Conservation (phyloP, 2,329 filamentous ascomycete genomes). For the Alternaria postmessia region DNA sequence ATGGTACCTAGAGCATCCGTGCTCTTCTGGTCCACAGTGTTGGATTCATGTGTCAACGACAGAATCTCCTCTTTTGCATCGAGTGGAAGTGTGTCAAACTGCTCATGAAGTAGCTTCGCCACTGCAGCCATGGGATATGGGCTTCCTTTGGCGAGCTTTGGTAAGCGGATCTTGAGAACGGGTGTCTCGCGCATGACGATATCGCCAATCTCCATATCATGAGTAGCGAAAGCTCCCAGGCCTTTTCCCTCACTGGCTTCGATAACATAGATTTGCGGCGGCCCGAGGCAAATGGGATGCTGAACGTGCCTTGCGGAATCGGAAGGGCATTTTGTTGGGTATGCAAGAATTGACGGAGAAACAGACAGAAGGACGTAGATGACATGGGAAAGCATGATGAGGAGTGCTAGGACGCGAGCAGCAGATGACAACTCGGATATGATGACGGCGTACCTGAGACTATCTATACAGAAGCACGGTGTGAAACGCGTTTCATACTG, state of each 20-base stretch:
- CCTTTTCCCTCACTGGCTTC: conserved; percentile 51
- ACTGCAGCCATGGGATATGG: conserved; percentile 40
- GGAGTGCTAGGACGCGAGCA: neutral
- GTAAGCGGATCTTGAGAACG: conserved; percentile 44
- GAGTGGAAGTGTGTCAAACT: conserved; percentile 35
- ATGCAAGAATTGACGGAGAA: conserved; percentile 8
- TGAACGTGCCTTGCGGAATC: conserved; percentile 21
- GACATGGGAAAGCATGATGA: neutral
- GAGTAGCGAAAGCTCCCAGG: conserved; percentile 53
- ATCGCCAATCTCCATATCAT: conserved; percentile 49
- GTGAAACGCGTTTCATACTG: conserved; percentile 30
- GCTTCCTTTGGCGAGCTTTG: conserved; percentile 34
- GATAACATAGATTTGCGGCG: conserved; percentile 40
- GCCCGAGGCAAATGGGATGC: conserved; percentile 33
- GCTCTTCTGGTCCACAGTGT: conserved; percentile 21
- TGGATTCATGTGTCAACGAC: conserved; percentile 37
- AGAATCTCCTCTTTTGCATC: conserved; percentile 36
- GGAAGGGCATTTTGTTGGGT: conserved; percentile 18
- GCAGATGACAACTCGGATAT: neutral
- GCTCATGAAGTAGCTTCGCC: conserved; percentile 27
- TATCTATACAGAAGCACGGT: neutral
- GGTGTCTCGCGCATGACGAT: conserved; percentile 53
- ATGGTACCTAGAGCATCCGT: conserved; percentile 40
- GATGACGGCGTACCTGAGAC: neutral
- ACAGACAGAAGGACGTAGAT: neutral